Conservation (phyloP, 495 filamentous ascomycete genomes). For the Staphylotrichum longicolle region DNA sequence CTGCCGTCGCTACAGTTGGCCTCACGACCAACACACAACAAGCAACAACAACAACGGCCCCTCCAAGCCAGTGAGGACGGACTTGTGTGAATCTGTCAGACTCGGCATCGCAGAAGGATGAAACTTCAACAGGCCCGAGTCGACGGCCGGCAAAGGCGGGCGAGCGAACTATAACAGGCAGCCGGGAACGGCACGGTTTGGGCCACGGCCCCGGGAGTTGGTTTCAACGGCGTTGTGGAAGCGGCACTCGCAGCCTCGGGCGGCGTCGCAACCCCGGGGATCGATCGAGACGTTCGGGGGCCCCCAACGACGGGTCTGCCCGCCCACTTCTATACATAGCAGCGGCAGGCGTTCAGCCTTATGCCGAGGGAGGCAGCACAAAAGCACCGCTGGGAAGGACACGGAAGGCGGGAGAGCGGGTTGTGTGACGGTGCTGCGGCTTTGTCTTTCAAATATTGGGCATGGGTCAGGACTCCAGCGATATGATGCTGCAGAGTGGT, state of each 20-base stretch:
- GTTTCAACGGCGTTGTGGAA: conserved; percentile 10
- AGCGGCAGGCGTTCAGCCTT: background rate
- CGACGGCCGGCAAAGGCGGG: conserved; percentile 5
- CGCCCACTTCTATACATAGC: conserved; percentile 9
- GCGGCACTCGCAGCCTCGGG: background rate
- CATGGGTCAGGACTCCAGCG: too few relatives aligned
- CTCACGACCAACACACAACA: too few relatives aligned
- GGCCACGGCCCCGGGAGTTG: conserved; percentile 10
- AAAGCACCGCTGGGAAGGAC: background rate
- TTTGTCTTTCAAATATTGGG: background rate
- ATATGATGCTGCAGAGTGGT: conserved; percentile 1
- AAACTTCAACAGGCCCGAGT: background rate
- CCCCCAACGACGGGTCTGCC: background rate
- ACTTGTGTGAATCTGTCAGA: background rate
- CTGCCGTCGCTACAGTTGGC: too few relatives aligned
- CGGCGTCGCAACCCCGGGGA: too few relatives aligned
- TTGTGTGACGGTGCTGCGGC: background rate
- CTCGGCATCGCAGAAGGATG: background rate
- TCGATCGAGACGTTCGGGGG: too few relatives aligned
- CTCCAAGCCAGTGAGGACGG: background rate
- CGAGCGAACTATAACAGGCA: conserved; percentile 13
- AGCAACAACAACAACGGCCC: background rate
- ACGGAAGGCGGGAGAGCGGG: background rate
- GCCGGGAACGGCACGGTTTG: conserved; percentile 15
- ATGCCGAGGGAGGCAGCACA: background rate